Base-by-base conservation (phyloP, 1,139 yeast species). In the Arxiozyma telluris region DNA sequence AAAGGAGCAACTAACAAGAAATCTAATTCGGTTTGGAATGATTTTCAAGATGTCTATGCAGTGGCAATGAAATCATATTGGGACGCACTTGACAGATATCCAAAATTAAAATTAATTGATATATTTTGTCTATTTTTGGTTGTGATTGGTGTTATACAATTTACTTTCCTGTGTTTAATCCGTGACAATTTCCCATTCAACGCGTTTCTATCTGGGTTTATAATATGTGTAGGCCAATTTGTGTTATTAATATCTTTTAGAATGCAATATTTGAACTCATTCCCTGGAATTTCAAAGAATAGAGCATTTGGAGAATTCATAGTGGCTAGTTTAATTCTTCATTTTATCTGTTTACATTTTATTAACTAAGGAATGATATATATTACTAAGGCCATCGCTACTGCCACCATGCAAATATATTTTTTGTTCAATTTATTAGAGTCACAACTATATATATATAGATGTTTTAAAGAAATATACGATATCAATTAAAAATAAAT, bases 171-270 rank as follows among this genome's bases (percentile, higher is more conserved):
- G 57, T 60, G 85, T 44, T 59, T 90, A 18, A 81, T 90, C 53
- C 96, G 98, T 51, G 70, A 67, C 38, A 88, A 82, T 63, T 94
- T 85, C 77, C 99, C 99, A 22, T 93, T 94, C 78, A 93, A 93
- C 72, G 98, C 97, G 39, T 93, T 93, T 67, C 77, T 93, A 57
- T 94, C 96, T 30, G 98, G 98, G 0, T 93, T 93, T 67, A 81
- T 87, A 56, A 76, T 90, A 44, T 88, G 98, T 56, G 97, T 93
- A 55, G 98, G 96, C 18, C 98, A 94, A 71, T 93, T 94, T 68
- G 98, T 93, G 42, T 78, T 93, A 59, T 80, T 95, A 18, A 86
- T 85, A 51, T 79, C 85, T 58, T 77, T 93, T 65, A 78, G 98
- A 64, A 77, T 91, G 65, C 97, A 91, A 68, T 75, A 78, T 43